These are phyloP conservation scores for Trichoderma endophyticum DNA, from an alignment of 2,329 filamentous ascomycete genomes.

Conservation along the genomic window DNA sequence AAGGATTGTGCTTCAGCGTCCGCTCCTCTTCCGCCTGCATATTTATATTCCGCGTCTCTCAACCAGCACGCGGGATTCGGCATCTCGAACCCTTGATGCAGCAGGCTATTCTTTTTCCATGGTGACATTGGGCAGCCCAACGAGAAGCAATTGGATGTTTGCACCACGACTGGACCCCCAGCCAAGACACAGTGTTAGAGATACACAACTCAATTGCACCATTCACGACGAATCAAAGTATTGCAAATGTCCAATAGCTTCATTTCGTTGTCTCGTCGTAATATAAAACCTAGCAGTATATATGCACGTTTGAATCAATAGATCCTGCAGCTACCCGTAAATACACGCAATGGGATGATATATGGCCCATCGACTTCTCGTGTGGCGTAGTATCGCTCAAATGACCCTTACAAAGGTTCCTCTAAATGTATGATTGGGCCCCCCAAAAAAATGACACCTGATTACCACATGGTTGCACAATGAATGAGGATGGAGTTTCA, in stretches of 20 bases:
- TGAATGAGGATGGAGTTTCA: background rate
- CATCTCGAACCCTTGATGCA: background rate
- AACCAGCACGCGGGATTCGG: background rate
- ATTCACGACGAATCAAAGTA: background rate
- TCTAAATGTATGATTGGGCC: background rate
- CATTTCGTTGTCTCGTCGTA: background rate
- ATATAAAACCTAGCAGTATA: background rate
- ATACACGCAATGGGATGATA: background rate
- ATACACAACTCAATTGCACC: background rate
- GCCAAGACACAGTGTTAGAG: background rate
- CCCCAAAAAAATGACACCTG: background rate
- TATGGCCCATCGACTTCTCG: background rate
- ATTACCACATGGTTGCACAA: background rate
- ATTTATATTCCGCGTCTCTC: background rate
- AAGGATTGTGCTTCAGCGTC: background rate
- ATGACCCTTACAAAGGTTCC: background rate
- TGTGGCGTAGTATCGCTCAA: slow-evolving; percentile 1
- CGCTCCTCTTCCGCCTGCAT: background rate
- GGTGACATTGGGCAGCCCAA: background rate
- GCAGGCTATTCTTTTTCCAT: no score
- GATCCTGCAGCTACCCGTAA: background rate
- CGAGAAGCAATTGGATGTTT: background rate
- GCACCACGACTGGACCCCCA: background rate
- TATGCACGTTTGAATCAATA: background rate
- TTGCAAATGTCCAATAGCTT: background rate